Conservation (phyloP, 352 stramenopile genomes). For the Paralagenidium karlingii region DNA sequence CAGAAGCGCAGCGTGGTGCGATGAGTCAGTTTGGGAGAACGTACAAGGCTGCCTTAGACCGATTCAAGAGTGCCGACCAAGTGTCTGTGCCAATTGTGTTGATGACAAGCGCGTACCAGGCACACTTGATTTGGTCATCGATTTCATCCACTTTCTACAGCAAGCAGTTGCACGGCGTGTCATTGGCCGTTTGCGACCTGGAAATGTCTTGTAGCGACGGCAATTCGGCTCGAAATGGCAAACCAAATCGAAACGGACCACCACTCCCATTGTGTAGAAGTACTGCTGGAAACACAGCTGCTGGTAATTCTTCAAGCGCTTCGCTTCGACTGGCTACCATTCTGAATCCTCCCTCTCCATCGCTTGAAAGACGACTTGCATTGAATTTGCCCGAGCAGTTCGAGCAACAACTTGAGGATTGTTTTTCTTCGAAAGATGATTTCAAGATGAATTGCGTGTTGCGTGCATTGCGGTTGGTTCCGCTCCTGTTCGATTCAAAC, state of each 20-base stretch:
- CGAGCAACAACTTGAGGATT: too few species aligned
- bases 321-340: slow-evolving; percentile 62
- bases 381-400: slow-evolving; percentile 53
- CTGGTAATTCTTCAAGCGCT: slow-evolving; percentile 13
- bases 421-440: slow-evolving; percentile 66
- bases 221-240: too few species aligned
- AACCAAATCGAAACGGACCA: too few species aligned
- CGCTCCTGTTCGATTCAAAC: too few species aligned
- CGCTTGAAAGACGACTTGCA: slow-evolving; percentile 41
- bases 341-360: slow-evolving; percentile 32
- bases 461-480: slow-evolving; percentile 35
- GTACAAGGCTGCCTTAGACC: slow-evolving; percentile 44
- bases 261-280: too few species aligned
- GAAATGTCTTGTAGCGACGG: slow-evolving; percentile 50
- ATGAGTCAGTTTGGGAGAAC: slow-evolving; percentile 70
- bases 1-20: slow-evolving; percentile 31
- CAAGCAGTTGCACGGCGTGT: slow-evolving; percentile 54
- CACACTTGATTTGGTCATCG: slow-evolving; percentile 66
- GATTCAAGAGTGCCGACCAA: slow-evolving; percentile 60
- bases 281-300: too few species aligned
- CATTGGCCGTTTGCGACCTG: too few species aligned
- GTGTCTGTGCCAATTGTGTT: slow-evolving; percentile 56
- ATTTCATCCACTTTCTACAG: slow-evolving; percentile 50
- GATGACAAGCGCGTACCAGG: slow-evolving; percentile 48
- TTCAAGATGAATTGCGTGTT: slow-evolving; percentile 64